Conservation (phyloP, 2,329 filamentous ascomycete genomes). For the Fusarium sacchari region DNA sequence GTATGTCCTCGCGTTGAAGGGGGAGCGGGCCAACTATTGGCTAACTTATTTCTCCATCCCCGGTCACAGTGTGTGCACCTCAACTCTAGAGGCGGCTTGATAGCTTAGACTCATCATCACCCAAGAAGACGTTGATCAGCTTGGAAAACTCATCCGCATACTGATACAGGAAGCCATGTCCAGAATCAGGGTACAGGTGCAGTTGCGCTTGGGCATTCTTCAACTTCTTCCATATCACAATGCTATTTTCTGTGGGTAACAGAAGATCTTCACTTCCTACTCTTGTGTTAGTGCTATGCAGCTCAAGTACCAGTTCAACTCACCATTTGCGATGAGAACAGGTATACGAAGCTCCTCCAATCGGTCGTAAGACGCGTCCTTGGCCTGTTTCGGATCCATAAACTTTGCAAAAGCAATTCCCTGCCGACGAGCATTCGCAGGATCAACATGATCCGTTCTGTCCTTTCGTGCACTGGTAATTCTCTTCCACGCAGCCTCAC, state of each 20-base stretch:
- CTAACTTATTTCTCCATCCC: too few species aligned
- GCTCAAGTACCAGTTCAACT: constrained; percentile 1
- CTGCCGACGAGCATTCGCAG: constrained; percentile 45
- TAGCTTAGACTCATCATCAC: constrained; percentile 7
- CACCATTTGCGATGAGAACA: constrained; percentile 53
- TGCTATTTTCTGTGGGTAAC: constrained; percentile 51
- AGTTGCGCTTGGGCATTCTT: constrained; percentile 45
- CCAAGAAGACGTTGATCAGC: constrained; percentile 49
- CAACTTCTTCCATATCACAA: constrained; percentile 51
- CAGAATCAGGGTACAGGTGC: constrained; percentile 50
- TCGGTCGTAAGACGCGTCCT: constrained; percentile 48
- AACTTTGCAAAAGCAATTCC: constrained; percentile 49
- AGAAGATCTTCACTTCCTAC: constrained; percentile 49
- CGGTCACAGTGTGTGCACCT: too few species aligned
- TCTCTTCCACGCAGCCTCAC: constrained; percentile 48
- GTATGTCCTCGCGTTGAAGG: too few species aligned
- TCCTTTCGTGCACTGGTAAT: constrained; percentile 44
- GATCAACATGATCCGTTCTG: constrained; percentile 42
- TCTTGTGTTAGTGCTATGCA: not conserved
- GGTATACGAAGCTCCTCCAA: constrained; percentile 49
- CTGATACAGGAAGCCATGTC: constrained; percentile 51
- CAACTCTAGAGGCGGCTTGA: constrained; percentile 29
- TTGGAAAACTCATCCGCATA: constrained; percentile 47
- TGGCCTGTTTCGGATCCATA: constrained; percentile 47
- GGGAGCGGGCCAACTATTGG: too few species aligned